These are phyloP conservation scores for Wickerhamomyces sp. DNA, from an alignment of 1,139 yeast species.

Conservation along the genomic window DNA sequence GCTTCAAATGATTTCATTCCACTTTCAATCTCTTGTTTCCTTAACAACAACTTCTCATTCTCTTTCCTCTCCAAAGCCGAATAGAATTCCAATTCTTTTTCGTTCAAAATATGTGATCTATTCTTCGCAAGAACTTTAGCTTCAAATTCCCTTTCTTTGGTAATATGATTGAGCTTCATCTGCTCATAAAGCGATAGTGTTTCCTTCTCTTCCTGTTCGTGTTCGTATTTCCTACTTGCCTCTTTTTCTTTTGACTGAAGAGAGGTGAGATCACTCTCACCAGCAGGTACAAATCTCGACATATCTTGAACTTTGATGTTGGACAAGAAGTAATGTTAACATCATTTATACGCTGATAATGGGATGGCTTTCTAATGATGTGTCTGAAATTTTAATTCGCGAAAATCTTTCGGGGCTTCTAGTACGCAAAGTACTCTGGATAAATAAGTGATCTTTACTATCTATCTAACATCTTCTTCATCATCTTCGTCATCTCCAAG, in stretches of 20 bases:
- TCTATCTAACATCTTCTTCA: too few species aligned
- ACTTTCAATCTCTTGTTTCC: conserved; percentile 15
- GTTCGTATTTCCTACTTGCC: conserved; percentile 13
- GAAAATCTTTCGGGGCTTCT: too few species aligned
- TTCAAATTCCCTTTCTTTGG: conserved; percentile 19
- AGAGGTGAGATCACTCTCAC: conserved; percentile 19
- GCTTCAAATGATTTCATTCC: conserved; percentile 15
- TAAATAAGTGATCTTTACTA: too few species aligned
- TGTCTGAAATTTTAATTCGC: too few species aligned
- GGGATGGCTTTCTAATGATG: too few species aligned
- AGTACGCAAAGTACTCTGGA: too few species aligned
- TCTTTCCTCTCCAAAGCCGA: conserved; percentile 8
- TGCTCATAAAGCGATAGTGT: conserved; percentile 21
- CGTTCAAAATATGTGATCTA: conserved; percentile 16
- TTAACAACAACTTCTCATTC: conserved; percentile 7
- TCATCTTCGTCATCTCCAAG: conserved; percentile 35
- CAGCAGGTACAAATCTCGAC: conserved; percentile 24
- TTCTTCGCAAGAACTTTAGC: conserved; percentile 19
- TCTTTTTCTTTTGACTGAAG: conserved; percentile 13
- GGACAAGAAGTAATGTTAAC: too few species aligned
- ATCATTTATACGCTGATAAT: too few species aligned
- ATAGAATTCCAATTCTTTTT: conserved; percentile 17
- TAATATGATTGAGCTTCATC: conserved; percentile 20
- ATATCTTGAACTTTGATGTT: too few species aligned
- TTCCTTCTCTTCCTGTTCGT: conserved; percentile 19